Base-by-base conservation (phyloP, 345 rosid species). In the Draba incana region DNA sequence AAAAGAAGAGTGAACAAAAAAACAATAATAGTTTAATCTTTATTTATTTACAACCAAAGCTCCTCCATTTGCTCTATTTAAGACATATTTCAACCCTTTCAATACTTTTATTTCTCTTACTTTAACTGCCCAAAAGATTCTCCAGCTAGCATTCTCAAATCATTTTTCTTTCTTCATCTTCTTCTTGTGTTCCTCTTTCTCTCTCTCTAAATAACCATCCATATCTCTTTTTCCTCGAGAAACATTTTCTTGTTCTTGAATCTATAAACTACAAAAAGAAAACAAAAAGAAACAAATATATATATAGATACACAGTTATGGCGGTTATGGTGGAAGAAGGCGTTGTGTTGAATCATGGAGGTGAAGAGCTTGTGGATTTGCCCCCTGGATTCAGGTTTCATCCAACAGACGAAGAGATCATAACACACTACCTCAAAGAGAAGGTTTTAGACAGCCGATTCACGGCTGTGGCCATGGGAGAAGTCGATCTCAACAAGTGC, bases 351-450 rank as follows among this genome's bases (percentile, higher is more conserved):
- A 60, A 74, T 67, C 72, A 67, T 75, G 84, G 72, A 80, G 86
- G 72, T 39, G 89, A 84, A 27, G 89, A 86, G 54, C 64, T 81
- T 28, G 76, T 85, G 15, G 86, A 93, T 76, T 77, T 93, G 73
- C 97, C 96, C 0, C 94, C 98, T 0, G 98, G 98, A 3, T 93
- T 93, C 62, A 83, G 98, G 12, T 93, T 93, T 82, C 98, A 93
- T 57, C 98, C 98, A 0, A 90, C 98, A 0, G 98, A 93, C 23
- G 97, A 88, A 69, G 98, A 93, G 81, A 88, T 93, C 70, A 79
- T 93, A 48, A 77, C 80, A 68, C 74, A 71, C 77, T 93, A 93
- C 57, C 89, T 93, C 30, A 83, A 81, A 0, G 77, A 80, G 68
- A 93, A 90, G 82, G 96, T 84, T 60, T 68, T 85, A 62, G 79